phyloP scores from a whole-genome alignment of 768 basidiomycete genomes.

The Serpula lacrymans region DNA sequence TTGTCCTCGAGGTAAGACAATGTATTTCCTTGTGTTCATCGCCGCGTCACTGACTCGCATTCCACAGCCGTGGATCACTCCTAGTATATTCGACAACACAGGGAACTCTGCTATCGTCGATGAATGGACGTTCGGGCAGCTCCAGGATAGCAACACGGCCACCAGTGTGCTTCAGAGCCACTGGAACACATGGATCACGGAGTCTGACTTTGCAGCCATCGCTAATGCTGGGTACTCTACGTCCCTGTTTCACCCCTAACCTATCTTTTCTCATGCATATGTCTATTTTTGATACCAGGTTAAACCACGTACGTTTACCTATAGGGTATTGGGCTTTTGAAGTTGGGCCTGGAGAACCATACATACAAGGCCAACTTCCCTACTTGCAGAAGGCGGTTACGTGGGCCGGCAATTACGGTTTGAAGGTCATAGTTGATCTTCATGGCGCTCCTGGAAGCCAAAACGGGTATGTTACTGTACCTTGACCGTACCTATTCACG shows the following conservation, averaged over 20 bases:
- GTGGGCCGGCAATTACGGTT: slow-evolving; percentile 66
- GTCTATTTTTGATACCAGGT: slow-evolving; percentile 34
- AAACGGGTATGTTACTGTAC: slow-evolving; percentile 53
- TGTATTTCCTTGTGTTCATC: slow-evolving; percentile 16
- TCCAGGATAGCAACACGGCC: slow-evolving; percentile 51
- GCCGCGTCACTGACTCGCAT: slow-evolving; percentile 34
- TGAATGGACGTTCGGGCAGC: slow-evolving; percentile 75
- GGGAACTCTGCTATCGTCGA: slow-evolving; percentile 57
- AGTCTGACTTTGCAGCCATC: slow-evolving; percentile 72
- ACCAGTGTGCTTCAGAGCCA: slow-evolving; percentile 53
- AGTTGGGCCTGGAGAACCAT: slow-evolving; percentile 73
- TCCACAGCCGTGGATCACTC: slow-evolving; percentile 72
- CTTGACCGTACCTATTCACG: not conserved
- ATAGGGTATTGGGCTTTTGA: slow-evolving; percentile 94
- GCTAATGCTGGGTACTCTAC: slow-evolving; percentile 64
- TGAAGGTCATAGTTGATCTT: slow-evolving; percentile 83
- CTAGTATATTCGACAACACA: slow-evolving; percentile 63
- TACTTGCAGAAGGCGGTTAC: slow-evolving; percentile 63
- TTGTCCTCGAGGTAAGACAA: slow-evolving; percentile 45
- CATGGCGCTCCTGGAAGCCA: slow-evolving; percentile 83
- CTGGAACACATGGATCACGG: slow-evolving; percentile 84
- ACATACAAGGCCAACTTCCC: slow-evolving; percentile 69
- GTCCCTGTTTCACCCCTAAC: slow-evolving; percentile 4
- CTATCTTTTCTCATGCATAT: slow-evolving; percentile 1
- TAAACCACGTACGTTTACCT: slow-evolving; percentile 81